These are phyloP conservation scores for Cyclostephanos tholiformis DNA, from an alignment of 108 stramenopile species.

Conservation along the genomic window DNA sequence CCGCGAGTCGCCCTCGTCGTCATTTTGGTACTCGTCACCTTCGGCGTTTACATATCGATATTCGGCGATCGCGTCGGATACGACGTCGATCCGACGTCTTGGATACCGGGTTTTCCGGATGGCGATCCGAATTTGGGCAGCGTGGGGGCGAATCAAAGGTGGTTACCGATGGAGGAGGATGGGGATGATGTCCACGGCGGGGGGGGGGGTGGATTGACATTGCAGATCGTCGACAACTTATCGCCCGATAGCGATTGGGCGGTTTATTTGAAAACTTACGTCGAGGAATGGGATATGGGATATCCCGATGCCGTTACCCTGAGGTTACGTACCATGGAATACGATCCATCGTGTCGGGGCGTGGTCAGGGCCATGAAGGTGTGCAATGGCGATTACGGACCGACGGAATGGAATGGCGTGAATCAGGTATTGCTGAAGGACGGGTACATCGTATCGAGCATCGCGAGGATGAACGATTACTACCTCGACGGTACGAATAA, in stretches of 20 bases:
- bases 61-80: conserved; percentile 23
- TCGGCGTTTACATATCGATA: conserved; percentile 14
- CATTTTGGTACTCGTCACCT: conserved; percentile 6
- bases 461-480: conserved; percentile 82
- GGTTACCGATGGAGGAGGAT: conserved; percentile 44
- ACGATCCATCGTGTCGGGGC: conserved; percentile 59
- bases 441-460: conserved; percentile 60
- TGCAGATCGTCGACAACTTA: conserved; percentile 70
- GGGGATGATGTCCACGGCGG: conserved; percentile 5
- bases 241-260: conserved; percentile 58
- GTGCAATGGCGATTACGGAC: conserved; percentile 85
- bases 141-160: conserved; percentile 37
- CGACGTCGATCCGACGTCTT: conserved; percentile 32
- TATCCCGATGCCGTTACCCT: conserved; percentile 74
- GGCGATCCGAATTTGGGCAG: conserved; percentile 46
- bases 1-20: neutral
- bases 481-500: conserved; percentile 58
- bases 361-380: conserved; percentile 65
- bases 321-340: conserved; percentile 16
- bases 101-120: conserved; percentile 55
- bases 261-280: conserved; percentile 48
- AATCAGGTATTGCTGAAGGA: conserved; percentile 61
- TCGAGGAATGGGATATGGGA: conserved; percentile 78
- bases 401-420: conserved; percentile 78
- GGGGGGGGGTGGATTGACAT: conserved; percentile 45